phyloP scores from a whole-genome alignment of 108 stramenopile genomes.

The Pseudonitzschia pungens region DNA sequence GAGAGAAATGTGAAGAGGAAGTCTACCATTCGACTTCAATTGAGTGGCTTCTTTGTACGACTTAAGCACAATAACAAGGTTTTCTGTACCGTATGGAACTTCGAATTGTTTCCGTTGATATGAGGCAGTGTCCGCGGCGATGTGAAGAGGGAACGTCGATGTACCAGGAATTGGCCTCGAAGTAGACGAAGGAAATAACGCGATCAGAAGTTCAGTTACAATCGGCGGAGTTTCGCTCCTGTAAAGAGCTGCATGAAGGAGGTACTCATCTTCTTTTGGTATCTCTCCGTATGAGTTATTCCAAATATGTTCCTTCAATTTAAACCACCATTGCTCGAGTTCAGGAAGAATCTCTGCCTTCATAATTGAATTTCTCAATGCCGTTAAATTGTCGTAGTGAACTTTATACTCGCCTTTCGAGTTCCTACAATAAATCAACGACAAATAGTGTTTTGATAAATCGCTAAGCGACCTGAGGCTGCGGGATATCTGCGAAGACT shows the following conservation, averaged over 20 bases:
- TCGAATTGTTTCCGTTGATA: slow-evolving; percentile 35
- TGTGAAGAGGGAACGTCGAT: slow-evolving; percentile 34
- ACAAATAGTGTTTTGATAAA: slow-evolving; percentile 8
- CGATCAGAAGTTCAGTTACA: slow-evolving; percentile 30
- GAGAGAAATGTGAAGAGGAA: slow-evolving; percentile 31
- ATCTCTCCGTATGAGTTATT: slow-evolving; percentile 6
- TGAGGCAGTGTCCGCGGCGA: slow-evolving; percentile 24
- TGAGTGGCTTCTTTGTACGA: slow-evolving; percentile 30
- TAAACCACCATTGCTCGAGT: slow-evolving; percentile 17
- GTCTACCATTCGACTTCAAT: slow-evolving; percentile 28
- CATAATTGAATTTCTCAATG: slow-evolving; percentile 25
- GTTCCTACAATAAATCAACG: background rate
- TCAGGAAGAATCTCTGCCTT: slow-evolving; percentile 14
- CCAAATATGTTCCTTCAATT: slow-evolving; percentile 25
- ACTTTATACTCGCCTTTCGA: slow-evolving; percentile 11
- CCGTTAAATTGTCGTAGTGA: slow-evolving; percentile 8
- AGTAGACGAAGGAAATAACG: slow-evolving; percentile 19
- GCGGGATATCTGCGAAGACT: background rate
- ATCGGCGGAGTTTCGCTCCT: slow-evolving; percentile 36
- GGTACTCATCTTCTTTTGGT: slow-evolving; percentile 17
- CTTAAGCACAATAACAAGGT: slow-evolving; percentile 42
- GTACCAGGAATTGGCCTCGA: slow-evolving; percentile 30
- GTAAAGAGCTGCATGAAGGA: slow-evolving; percentile 34
- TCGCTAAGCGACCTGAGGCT: background rate
- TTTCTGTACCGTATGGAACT: slow-evolving; percentile 18